Evolutionary conservation across 2,329 filamentous ascomycete species (phyloP), one percentile per base, ranked within the genome.

Genomic region (Taxawa tesnikishii): DNA sequence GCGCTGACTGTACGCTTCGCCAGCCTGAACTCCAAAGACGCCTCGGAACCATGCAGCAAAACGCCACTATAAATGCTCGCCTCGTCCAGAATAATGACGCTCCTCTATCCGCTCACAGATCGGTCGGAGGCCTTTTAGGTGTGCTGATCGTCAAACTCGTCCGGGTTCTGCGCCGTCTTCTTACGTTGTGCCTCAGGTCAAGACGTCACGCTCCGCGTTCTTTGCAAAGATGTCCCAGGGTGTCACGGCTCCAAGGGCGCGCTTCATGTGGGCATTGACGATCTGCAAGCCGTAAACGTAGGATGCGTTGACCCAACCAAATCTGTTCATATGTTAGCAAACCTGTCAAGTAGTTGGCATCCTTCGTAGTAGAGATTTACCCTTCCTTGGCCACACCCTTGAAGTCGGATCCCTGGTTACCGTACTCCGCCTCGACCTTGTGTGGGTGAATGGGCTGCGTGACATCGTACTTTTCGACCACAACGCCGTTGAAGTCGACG

Each of bases 391-490:
- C 83, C 45, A 94, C 87, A 24, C 88, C 88, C 62, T 92, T 93
- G 63, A 96, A 94, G 53, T 94, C 83, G 30, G 81, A 66, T 2
- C 90, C 90, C 56, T 98, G 90, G 57, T 98, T 98, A 5, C 90
- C 90, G 52, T 98, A 98, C 60, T 98, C 90, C 37, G 88, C 90
- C 56, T 92, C 84, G 9, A 96, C 90, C 40, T 82, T 79, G 59
- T 96, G 90, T 23, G 90, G 87, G 49, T 94, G 87, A 35, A 87
- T 75, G 4, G 81, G 78, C 35, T 83, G 68, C 13, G 88, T 96
- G 38, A 98, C 90, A 58, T 98, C 83, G 62, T 98, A 98, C 63
- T 98, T 98, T 60, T 98, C 90, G 5, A 96, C 90, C 2, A 98
- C 88, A 6, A 94, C 85, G 24, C 90, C 90, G 52, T 96, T 96